Evolutionary conservation across 2,329 filamentous ascomycete species (phyloP), one percentile per base, ranked within the genome.

Genomic region (Didymella pomorum): DNA sequence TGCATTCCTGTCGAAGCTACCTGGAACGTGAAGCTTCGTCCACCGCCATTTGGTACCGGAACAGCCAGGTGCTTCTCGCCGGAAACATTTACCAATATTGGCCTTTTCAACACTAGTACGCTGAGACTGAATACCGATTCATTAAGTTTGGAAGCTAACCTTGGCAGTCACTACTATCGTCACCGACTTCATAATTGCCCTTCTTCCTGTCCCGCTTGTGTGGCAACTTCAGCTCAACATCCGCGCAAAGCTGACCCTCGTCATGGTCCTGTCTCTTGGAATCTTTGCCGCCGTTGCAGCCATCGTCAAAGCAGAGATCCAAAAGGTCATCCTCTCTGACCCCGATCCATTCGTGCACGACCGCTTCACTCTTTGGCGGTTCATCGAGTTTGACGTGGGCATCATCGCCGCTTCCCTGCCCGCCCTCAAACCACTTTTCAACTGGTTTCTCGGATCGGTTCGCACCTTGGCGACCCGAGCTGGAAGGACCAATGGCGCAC

Each of bases 321-420:
- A 82, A 62, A 71, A 67, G 35, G 67, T 56, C 18, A 73, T 78
- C 49, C 66, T 80, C 45, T 35, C 56, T 0, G 68, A 78, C 12
- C 63, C 62, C 0, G 79, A 82, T 55, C 74, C 70, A 31, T 74
- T 70, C 10, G 77, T 76, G 45, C 51, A 71, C 45, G 73, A 79
- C 59, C 66, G 66, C 4, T 81, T 81, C 66, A 78, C 77, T n/a
- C 71, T 82, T 11, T 82, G 79, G 79, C 78, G 79, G 61, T 77
- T 74, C 58, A 74, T 81, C 49, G 79, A 82, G 58, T 73, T 82
- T 25, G 77, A 77, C 44, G 66, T 81, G 7, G 80, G 79, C 3
- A 79, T 81, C 43, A 69, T 80, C 1, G 79, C 80, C 4, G 77
- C 78, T 7, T 79, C 74, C 0, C 65, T 81, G 0, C 78, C 79